phyloP scores from a whole-genome alignment of 2,329 filamentous ascomycete species.

The Hypoxylon sp. region DNA sequence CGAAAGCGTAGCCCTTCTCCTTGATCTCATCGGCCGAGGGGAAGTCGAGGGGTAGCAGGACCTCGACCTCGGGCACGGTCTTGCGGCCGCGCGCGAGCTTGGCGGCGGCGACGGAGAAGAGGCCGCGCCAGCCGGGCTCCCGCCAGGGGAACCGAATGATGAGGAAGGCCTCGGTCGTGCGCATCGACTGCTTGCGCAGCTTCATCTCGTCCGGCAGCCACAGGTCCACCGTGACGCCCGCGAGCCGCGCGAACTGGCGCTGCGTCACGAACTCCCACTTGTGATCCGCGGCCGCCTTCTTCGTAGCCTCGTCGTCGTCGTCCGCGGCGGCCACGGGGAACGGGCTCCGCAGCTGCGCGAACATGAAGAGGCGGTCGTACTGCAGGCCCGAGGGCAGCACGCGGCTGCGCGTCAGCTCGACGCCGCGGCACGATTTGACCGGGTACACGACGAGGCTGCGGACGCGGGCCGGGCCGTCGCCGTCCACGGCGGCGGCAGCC shows the following conservation, averaged over 20 bases:
- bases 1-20: slow-evolving; percentile 64
- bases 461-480: slow-evolving; percentile 42
- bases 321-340: slow-evolving; percentile 52
- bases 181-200: slow-evolving; percentile 59
- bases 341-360: slow-evolving; percentile 71
- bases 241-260: slow-evolving; percentile 73
- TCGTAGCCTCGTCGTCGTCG: slow-evolving; percentile 42
- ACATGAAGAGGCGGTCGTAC: slow-evolving; percentile 83
- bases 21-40: slow-evolving; percentile 66
- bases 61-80: slow-evolving; percentile 66
- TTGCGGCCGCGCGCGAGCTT: slow-evolving; percentile 59
- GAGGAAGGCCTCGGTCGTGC: slow-evolving; percentile 65
- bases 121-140: slow-evolving; percentile 57
- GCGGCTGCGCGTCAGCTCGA: slow-evolving; percentile 72
- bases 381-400: slow-evolving; percentile 75
- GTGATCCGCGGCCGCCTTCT: slow-evolving; percentile 51
- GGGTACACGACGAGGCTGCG: slow-evolving; percentile 82
- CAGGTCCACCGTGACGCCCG: slow-evolving; percentile 71
- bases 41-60: slow-evolving; percentile 70
- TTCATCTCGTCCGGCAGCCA: slow-evolving; percentile 73
- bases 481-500: slow-evolving; percentile 30
- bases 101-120: slow-evolving; percentile 55
- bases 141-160: slow-evolving; percentile 72
- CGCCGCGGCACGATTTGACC: slow-evolving; percentile 80
- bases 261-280: slow-evolving; percentile 77